Evolutionary conservation across 108 stramenopile species (phyloP).

Genomic region (Cyclotella atomus): DNA sequence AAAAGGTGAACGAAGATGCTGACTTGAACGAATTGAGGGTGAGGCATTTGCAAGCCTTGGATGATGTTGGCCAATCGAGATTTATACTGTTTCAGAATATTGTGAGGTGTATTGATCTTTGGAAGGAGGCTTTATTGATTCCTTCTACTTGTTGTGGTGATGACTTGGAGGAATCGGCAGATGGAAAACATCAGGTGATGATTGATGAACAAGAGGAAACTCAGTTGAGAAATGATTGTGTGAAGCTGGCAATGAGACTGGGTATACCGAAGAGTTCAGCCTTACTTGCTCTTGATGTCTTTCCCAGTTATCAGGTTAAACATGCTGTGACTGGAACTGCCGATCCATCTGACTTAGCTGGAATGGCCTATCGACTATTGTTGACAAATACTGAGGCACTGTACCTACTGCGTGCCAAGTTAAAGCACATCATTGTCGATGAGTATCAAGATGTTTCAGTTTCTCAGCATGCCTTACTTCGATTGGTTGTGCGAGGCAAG

Average conservation of each 20-base stretch:
- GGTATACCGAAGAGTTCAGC: constrained; percentile 60
- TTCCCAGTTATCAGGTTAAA: constrained; percentile 52
- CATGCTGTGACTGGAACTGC: constrained; percentile 50
- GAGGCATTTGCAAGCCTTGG: constrained; percentile 47
- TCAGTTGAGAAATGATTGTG: constrained; percentile 34
- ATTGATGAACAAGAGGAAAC: constrained; percentile 23
- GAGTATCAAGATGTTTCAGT: constrained; percentile 71
- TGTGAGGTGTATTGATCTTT: constrained; percentile 63
- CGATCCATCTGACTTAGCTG: constrained; percentile 59
- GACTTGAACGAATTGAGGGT: constrained; percentile 16
- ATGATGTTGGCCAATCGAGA: constrained; percentile 49
- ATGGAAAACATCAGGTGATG: background rate
- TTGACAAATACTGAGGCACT: constrained; percentile 38
- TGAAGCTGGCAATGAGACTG: constrained; percentile 55
- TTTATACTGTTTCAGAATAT: constrained; percentile 49
- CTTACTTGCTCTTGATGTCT: constrained; percentile 50
- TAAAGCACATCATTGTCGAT: constrained; percentile 60
- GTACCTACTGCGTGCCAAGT: constrained; percentile 40
- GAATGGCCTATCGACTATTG: constrained; percentile 52
- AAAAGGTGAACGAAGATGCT: background rate
- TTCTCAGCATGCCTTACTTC: constrained; percentile 55
- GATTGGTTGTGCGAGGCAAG: constrained; percentile 48
- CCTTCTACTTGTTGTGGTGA: constrained; percentile 11
- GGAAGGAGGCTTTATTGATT: constrained; percentile 61
- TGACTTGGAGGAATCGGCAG: background rate